These are phyloP conservation scores for Globisporangium carolinianum DNA, from an alignment of 352 stramenopile species.

Conservation along the genomic window DNA sequence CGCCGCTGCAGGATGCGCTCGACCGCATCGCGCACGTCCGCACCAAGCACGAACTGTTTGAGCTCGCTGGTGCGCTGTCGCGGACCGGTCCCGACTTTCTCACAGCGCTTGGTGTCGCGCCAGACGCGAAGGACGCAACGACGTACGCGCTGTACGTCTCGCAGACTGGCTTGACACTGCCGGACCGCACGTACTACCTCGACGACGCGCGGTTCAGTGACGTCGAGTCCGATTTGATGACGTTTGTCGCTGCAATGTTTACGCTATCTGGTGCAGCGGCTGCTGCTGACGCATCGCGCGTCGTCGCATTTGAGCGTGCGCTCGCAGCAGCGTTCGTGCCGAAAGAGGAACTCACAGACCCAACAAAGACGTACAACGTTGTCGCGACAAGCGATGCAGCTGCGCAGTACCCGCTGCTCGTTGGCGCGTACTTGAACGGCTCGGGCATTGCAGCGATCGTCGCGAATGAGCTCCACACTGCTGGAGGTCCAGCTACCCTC, in stretches of 20 bases:
- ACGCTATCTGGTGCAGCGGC: conserved; percentile 34
- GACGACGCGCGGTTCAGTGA: conserved; percentile 76
- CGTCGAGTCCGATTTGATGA: conserved; percentile 62
- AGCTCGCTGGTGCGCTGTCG: conserved; percentile 44
- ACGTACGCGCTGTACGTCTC: conserved; percentile 77
- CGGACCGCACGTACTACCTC: conserved; percentile 90
- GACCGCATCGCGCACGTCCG: conserved; percentile 23
- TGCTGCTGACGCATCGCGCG: conserved; percentile 28
- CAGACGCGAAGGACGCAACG: conserved; percentile 82
- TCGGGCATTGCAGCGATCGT: conserved; percentile 26
- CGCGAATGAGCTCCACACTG: conserved; percentile 6
- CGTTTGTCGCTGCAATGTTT: conserved; percentile 75
- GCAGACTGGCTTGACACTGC: conserved; percentile 83
- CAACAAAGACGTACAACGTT: conserved; percentile 87
- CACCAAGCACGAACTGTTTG: conserved; percentile 39
- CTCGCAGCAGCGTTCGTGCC: conserved; percentile 83
- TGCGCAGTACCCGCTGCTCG: conserved; percentile 38
- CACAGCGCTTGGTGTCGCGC: conserved; percentile 59
- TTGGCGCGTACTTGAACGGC: conserved; percentile 50
- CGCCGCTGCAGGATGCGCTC: conserved; percentile 27
- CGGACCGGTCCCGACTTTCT: conserved; percentile 65
- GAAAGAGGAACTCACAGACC: conserved; percentile 87
- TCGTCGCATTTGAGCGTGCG: conserved; percentile 83
- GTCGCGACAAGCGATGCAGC: conserved; percentile 56
- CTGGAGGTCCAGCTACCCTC: no score